phyloP scores from a whole-genome alignment of 768 basidiomycete species.

The Lactifluus subvellereus region DNA sequence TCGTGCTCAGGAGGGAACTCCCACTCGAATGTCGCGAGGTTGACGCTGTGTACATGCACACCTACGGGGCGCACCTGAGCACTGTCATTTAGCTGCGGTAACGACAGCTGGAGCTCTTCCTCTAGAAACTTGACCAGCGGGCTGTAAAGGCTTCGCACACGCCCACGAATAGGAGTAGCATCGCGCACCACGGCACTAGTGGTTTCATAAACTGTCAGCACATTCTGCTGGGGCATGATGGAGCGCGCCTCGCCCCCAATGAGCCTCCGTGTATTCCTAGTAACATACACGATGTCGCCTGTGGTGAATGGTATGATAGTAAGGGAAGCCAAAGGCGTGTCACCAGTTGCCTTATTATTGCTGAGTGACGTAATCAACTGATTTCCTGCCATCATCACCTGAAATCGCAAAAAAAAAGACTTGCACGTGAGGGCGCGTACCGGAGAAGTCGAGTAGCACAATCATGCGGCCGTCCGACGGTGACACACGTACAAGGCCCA shows the following conservation, averaged over 20 bases:
- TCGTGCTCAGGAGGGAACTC: constrained; percentile 28
- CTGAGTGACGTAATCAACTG: constrained; percentile 59
- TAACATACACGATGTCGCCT: constrained; percentile 57
- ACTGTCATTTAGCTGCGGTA: constrained; percentile 29
- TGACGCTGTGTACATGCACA: constrained; percentile 41
- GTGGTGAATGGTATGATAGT: constrained; percentile 50
- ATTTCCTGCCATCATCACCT: constrained; percentile 40
- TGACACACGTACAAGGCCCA: constrained; percentile 54
- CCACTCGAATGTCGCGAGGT: constrained; percentile 54
- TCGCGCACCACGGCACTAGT: constrained; percentile 51
- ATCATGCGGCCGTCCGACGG: constrained; percentile 50
- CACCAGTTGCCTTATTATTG: constrained; percentile 40
- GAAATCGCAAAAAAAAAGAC: not conserved
- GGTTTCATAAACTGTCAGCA: constrained; percentile 42
- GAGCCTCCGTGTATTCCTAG: constrained; percentile 48
- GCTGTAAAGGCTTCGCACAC: constrained; percentile 47
- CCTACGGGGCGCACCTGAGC: constrained; percentile 19
- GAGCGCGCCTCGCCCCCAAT: constrained; percentile 43
- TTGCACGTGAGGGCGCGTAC: constrained; percentile 27
- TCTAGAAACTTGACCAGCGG: constrained; percentile 50
- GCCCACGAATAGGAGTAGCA: constrained; percentile 49
- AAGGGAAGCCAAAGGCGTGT: constrained; percentile 49
- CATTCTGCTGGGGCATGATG: constrained; percentile 52
- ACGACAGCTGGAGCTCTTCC: constrained; percentile 36
- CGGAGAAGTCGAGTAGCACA: constrained; percentile 56